A percentile compares a stretch with the other conserved stretches of the same genome.
These are phyloP conservation scores for Sclerospora graminicola DNA, from an alignment of 352 stramenopile species.

Conservation along the genomic window DNA sequence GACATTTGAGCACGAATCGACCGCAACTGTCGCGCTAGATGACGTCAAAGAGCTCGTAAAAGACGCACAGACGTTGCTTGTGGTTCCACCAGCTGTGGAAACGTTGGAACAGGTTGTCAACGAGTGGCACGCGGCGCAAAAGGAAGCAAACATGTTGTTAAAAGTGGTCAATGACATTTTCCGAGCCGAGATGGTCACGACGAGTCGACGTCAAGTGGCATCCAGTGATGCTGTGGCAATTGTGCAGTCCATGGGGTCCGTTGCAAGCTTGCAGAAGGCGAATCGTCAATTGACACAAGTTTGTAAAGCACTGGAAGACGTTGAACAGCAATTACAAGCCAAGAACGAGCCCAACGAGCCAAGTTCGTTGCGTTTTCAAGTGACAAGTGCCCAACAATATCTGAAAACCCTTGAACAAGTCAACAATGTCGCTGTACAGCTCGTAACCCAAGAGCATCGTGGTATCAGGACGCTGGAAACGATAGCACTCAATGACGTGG, in stretches of 20 bases:
- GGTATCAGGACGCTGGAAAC: constrained; percentile 13
- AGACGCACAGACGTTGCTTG: constrained; percentile 17
- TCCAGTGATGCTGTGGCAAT: constrained; percentile 2
- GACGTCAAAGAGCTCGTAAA: constrained; percentile 17
- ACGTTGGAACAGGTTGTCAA: constrained; percentile 16
- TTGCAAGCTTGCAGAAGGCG: too few species aligned
- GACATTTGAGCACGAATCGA: constrained; percentile 1
- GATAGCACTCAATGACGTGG: constrained; percentile 12
- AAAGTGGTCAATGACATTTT: constrained; percentile 14
- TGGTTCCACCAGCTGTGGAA: constrained; percentile 12
- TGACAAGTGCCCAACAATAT: constrained; percentile 13
- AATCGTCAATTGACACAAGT: too few species aligned
- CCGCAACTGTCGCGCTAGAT: not conserved
- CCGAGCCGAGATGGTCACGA: constrained; percentile 9
- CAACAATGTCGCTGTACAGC: constrained; percentile 15
- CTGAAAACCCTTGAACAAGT: constrained; percentile 22
- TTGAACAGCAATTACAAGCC: constrained; percentile 5
- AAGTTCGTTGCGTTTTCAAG: constrained; percentile 9
- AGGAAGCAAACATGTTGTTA: constrained; percentile 12
- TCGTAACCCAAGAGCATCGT: constrained; percentile 7
- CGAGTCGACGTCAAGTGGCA: not conserved
- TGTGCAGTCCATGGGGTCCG: constrained; percentile 11
- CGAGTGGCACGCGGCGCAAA: constrained; percentile 20
- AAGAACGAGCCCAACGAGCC: constrained; percentile 9
- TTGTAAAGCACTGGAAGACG: constrained; percentile 2